phyloP scores from a whole-genome alignment of 495 filamentous ascomycete species.

The Trichoderma orchidacearum region DNA sequence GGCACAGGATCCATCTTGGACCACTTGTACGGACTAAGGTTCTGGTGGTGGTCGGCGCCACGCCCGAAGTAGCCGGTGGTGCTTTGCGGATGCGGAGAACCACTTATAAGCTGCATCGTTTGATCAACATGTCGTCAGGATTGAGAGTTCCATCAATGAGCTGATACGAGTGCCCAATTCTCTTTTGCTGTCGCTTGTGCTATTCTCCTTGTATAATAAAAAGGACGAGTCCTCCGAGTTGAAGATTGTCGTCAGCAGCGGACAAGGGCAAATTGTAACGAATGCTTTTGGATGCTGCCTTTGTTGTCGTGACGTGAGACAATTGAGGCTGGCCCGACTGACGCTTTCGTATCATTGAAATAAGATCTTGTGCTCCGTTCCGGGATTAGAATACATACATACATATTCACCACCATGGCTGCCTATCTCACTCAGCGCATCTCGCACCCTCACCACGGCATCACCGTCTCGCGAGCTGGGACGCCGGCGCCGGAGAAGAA shows the following conservation, averaged over 20 bases:
- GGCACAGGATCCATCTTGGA: too few species aligned
- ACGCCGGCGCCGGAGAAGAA: background rate
- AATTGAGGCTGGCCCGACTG: too few species aligned
- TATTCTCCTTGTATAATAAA: too few species aligned
- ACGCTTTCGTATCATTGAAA: background rate
- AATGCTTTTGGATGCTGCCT: too few species aligned
- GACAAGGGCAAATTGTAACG: too few species aligned
- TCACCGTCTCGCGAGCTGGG: background rate
- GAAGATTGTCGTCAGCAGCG: too few species aligned
- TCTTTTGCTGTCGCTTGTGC: too few species aligned
- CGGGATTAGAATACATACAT: background rate
- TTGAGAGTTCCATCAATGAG: background rate
- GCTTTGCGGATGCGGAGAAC: background rate
- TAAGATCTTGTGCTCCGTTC: background rate
- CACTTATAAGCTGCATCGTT: background rate
- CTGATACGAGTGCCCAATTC: too few species aligned
- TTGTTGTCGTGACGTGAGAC: too few species aligned
- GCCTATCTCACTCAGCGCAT: slow-evolving; percentile 2
- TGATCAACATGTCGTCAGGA: background rate
- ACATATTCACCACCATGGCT: background rate
- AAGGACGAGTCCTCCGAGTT: too few species aligned
- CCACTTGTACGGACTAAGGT: too few species aligned
- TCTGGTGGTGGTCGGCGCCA: background rate
- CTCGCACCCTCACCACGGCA: background rate
- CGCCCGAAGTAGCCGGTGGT: background rate